Percentiles rank a stretch among this genome's conserved stretches.
Evolutionary conservation across 495 filamentous ascomycete species (phyloP).

Genomic region (Lasiosphaeria hispida): DNA sequence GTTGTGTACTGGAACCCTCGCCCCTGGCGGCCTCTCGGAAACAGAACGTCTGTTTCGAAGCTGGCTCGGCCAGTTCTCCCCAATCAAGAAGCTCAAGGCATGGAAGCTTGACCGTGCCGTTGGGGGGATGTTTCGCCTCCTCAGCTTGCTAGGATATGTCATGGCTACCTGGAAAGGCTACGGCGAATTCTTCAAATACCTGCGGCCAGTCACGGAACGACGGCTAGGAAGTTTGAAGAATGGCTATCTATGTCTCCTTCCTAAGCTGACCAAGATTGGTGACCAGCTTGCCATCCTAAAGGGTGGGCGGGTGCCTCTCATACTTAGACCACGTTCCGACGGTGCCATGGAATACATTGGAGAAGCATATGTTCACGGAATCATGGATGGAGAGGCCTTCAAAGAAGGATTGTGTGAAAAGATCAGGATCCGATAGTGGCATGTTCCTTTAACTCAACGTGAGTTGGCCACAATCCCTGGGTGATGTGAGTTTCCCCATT

Average conservation of each 20-base stretch:
- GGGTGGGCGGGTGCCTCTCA: slow-evolving; percentile 8
- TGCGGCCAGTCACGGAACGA: neutral
- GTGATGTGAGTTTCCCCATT: too few relatives aligned
- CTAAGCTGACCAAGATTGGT: slow-evolving; percentile 2
- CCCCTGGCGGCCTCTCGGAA: slow-evolving; percentile 7
- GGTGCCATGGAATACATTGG: slow-evolving; percentile 15
- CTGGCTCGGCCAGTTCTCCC: neutral
- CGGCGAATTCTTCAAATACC: slow-evolving; percentile 5
- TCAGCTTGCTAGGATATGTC: slow-evolving; percentile 8
- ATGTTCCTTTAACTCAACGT: neutral
- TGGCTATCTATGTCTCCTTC: slow-evolving; percentile 17
- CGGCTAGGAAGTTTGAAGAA: slow-evolving; percentile 6
- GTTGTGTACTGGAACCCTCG: slow-evolving; percentile 10
- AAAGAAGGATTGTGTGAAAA: neutral
- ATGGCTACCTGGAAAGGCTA: slow-evolving; percentile 7
- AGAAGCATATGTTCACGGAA: slow-evolving; percentile 11
- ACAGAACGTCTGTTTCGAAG: neutral
- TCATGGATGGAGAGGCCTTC: slow-evolving; percentile 17
- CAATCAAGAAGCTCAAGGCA: slow-evolving; percentile 5
- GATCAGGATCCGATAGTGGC: slow-evolving; percentile 10
- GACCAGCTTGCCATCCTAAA: slow-evolving; percentile 12
- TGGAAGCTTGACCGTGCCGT: slow-evolving; percentile 6
- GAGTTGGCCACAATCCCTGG: neutral
- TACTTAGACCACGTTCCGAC: slow-evolving; percentile 11
- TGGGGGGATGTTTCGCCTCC: neutral